phyloP scores from a whole-genome alignment of 2,329 filamentous ascomycete genomes.

The Pyrenochaeta sp. region DNA sequence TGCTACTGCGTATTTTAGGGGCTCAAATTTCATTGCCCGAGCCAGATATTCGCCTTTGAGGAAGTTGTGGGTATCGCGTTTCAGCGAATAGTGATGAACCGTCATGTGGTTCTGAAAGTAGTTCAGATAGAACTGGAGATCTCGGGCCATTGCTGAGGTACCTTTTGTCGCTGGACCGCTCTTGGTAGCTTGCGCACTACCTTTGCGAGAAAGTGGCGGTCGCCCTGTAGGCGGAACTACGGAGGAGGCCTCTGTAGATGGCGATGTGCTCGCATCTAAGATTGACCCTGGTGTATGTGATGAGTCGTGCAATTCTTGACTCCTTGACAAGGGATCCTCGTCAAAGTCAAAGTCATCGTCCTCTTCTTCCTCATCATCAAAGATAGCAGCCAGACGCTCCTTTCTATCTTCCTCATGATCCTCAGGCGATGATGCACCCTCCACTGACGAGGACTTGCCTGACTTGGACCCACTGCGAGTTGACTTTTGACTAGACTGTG shows the following conservation, averaged over 20 bases:
- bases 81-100: conserved; percentile 82
- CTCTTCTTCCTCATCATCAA: conserved; percentile 59
- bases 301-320: conserved; percentile 42
- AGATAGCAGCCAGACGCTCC: conserved; percentile 53
- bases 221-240: conserved; percentile 35
- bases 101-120: conserved; percentile 83
- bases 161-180: conserved; percentile 18
- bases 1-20: conserved; percentile 84
- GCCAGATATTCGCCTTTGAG: conserved; percentile 75
- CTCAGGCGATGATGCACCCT: conserved; percentile 62
- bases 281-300: conserved; percentile 52
- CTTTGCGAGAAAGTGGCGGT: conserved; percentile 44
- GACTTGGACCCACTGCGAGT: conserved; percentile 58
- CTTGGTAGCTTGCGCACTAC: conserved; percentile 41
- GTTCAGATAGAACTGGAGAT: conserved; percentile 79
- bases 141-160: conserved; percentile 61
- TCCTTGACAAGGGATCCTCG: conserved; percentile 25
- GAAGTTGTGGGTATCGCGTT: conserved; percentile 75
- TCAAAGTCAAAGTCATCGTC: conserved; percentile 47
- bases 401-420: conserved; percentile 55
- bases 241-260: conserved; percentile 59
- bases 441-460: conserved; percentile 53
- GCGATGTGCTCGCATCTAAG: conserved; percentile 60
- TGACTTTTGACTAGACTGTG: conserved; percentile 61
- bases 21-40: conserved; percentile 78